These are phyloP conservation scores for Pseudocercospora vitis DNA, from an alignment of 2,329 filamentous ascomycete genomes.

Conservation along the genomic window DNA sequence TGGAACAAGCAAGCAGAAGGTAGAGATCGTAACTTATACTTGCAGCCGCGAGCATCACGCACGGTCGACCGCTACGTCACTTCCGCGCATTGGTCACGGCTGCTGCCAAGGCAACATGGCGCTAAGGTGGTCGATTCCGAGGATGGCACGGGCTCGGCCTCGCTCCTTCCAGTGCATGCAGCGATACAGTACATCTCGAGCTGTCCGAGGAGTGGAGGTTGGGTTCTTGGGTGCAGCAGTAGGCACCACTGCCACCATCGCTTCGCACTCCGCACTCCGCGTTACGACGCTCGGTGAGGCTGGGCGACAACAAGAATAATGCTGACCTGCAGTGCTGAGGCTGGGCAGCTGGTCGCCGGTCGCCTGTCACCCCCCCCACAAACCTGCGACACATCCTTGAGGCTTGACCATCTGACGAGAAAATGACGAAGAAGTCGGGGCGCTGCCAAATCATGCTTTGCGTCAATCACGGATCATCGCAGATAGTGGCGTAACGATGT, in stretches of 20 bases:
- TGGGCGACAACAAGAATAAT: neutral
- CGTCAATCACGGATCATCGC: neutral
- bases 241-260: neutral
- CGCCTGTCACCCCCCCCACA: too few species aligned
- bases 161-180: too few species aligned
- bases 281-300: neutral
- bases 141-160: neutral
- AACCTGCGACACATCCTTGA: neutral
- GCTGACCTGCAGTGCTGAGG: too few species aligned
- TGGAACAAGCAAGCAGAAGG: constrained; percentile 1
- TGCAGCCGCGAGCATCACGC: neutral
- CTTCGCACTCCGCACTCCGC: neutral
- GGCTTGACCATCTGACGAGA: neutral
- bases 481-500: neutral
- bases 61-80: neutral
- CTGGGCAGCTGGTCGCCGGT: too few species aligned
- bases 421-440: neutral
- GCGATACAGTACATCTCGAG: too few species aligned
- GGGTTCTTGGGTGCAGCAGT: neutral
- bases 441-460: neutral
- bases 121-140: neutral
- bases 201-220: neutral
- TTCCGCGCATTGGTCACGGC: neutral
- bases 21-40: neutral
- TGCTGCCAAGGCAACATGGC: constrained; percentile 1